Percentiles rank a stretch among this genome's conserved stretches.
Conservation (phyloP, 2,329 filamentous ascomycete species). For the Curvularia sp. region DNA sequence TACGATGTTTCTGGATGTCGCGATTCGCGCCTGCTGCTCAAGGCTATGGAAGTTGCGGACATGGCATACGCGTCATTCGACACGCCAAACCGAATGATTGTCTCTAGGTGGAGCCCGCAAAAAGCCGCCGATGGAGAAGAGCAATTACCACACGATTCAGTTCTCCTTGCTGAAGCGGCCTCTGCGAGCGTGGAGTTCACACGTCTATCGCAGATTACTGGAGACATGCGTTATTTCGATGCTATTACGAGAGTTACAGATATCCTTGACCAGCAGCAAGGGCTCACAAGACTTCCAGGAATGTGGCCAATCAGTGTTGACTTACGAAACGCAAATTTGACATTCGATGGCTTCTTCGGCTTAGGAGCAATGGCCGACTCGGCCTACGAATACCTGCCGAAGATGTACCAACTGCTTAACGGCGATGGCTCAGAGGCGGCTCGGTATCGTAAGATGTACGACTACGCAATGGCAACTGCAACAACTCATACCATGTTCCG, state of each 20-base stretch:
- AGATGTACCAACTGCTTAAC: constrained; percentile 56
- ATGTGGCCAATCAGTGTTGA: constrained; percentile 57
- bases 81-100: constrained; percentile 91
- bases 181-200: constrained; percentile 57
- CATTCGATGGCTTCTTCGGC: constrained; percentile 44
- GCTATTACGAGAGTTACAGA: constrained; percentile 53
- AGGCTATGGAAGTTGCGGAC: constrained; percentile 79
- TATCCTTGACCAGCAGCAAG: constrained; percentile 51
- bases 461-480: constrained; percentile 55
- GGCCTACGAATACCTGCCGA: constrained; percentile 52
- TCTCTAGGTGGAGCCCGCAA: constrained; percentile 53
- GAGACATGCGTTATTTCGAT: constrained; percentile 55
- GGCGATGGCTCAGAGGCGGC: constrained; percentile 55
- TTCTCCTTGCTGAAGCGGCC: constrained; percentile 55
- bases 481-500: constrained; percentile 57
- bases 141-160: constrained; percentile 49
- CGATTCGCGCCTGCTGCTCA: constrained; percentile 73
- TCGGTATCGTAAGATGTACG: constrained; percentile 62
- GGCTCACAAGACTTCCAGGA: constrained; percentile 52
- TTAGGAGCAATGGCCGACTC: constrained; percentile 48
- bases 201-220: constrained; percentile 53
- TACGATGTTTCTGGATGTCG: constrained; percentile 77
- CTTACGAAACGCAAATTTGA: constrained; percentile 49
- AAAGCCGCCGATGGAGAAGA: constrained; percentile 43
- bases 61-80: constrained; percentile 83